Evolutionary conservation across 768 basidiomycete genomes (phyloP), one percentile per base, ranked within the genome.

Genomic region (Porphyrellus cyaneotinctus): DNA sequence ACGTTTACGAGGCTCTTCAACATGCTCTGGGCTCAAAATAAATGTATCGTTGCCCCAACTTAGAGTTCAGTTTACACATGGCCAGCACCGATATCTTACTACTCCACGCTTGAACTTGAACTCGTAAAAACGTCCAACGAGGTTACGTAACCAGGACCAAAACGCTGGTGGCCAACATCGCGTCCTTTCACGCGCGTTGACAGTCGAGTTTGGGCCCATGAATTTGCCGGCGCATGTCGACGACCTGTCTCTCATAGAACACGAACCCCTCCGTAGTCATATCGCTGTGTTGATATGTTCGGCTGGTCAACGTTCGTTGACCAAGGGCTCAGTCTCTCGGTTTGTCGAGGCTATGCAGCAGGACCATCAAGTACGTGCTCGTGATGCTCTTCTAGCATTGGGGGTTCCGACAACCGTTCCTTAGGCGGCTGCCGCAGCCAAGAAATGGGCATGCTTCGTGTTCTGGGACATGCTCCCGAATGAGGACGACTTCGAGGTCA

Each of bases 1-100:
- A 95, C 66, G 95, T 98, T 52, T 97, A 95, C 68, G 97, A 98
- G 78, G 83, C 91, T 38, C 78, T 99, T 54, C 95, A 97, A 70
- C 82, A 88, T 58, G 93, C 93, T 60, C 72, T 98, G 59, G 68
- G 70, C 47, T 71, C 76, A 47, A 77, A 77, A 66, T 80, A 72
- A 54, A 59, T 57, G 53, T 51, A 47, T 38, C 35, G 37, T 26
- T 43, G 35, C 41, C 45, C 15, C 47, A 43, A 47, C 52, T 24
- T 64, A 66, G 59, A 65, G 35, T 48, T 45, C 23, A 17, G 24
- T 18, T 43, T 41, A 39, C 35, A 37, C 23, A 31, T 46, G 41
- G 47, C 35, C 32, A 33, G 43, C 35, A 41, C 37, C 20, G 42
- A n/a, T 30, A 30, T 17, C 26, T n/a, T 18, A 11, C 54, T 38